Evolutionary conservation across 331 rosid species (phyloP), one percentile per base, ranked within the genome.

Genomic region (Cydonia oblonga): DNA sequence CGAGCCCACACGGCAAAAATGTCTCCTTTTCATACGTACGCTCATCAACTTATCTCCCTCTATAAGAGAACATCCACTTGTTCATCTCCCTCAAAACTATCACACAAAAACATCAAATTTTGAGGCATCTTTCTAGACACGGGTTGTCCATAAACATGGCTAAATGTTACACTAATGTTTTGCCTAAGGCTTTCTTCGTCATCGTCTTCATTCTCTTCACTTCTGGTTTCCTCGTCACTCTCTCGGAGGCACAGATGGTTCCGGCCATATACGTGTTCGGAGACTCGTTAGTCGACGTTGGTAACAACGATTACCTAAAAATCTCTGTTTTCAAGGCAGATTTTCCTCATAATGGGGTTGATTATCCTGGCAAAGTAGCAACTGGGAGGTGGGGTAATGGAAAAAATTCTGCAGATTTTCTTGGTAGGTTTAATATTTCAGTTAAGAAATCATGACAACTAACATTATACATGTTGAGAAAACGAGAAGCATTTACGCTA

Each of bases 331-430:
- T 63, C 64, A 82, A 82, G 61, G 86, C 86, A 18, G 58, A 82
- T 57, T 82, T 78, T 32, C 79, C 74, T 32, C 83, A 75, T 60
- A 70, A 82, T 49, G 86, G 86, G 11, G 15, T 82, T 22, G 86
- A 82, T 68, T 82, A 70, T 53, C 80, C 83, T 22, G 54, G 58
- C 60, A 19, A 72, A n/a, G 78, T 78, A 59, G 63, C 86, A 2
- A 82, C 83, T n/a, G 86, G 83, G 33, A 70, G 86, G 80, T 84
- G 81, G 64, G 63, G 54, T 40, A 84, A 84, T 58, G 87, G 87
- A 62, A 84, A 80, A 64, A 84, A 84, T 49, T 60, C 83, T 61
- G 85, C 85, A 0, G 87, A 84, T 56, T 80, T 70, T 64, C 32
- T 84, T 24, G 87, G 86, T 82, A 82, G 7, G 71, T 57, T 20